phyloP scores from a whole-genome alignment of 331 rosid species.

The Rosa hybrid region DNA sequence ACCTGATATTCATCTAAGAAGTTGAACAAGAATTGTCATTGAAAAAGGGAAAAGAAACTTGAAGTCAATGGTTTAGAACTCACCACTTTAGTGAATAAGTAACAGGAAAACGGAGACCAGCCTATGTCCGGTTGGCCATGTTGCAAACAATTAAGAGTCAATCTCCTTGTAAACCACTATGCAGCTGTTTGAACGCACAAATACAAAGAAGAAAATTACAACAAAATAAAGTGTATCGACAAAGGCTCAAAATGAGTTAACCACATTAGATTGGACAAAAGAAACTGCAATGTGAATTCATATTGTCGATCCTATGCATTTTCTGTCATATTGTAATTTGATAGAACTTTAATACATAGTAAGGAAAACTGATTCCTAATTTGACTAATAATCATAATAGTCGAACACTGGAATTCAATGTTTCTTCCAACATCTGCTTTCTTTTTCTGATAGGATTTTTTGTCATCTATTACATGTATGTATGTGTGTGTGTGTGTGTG shows the following conservation, averaged over 20 bases:
- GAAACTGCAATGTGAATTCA: background rate
- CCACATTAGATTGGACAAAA: background rate
- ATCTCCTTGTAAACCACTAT: background rate
- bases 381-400: background rate
- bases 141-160: background rate
- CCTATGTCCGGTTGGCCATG: background rate
- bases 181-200: background rate
- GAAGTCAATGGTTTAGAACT: slow-evolving; percentile 6
- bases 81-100: slow-evolving; percentile 1
- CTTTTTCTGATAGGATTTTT: background rate
- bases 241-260: background rate
- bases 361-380: background rate
- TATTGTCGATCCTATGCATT: background rate
- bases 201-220: background rate
- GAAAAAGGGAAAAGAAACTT: background rate
- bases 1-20: background rate
- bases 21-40: background rate
- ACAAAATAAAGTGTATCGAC: background rate
- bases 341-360: no score
- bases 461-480: background rate
- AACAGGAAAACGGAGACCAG: background rate
- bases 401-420: background rate
- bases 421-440: background rate
- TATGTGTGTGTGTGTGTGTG: no score
- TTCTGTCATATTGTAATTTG: background rate